Evolutionary conservation across 108 stramenopile genomes (phyloP), one percentile per base, ranked within the genome.

Genomic region (Schizochytrium sp.): DNA sequence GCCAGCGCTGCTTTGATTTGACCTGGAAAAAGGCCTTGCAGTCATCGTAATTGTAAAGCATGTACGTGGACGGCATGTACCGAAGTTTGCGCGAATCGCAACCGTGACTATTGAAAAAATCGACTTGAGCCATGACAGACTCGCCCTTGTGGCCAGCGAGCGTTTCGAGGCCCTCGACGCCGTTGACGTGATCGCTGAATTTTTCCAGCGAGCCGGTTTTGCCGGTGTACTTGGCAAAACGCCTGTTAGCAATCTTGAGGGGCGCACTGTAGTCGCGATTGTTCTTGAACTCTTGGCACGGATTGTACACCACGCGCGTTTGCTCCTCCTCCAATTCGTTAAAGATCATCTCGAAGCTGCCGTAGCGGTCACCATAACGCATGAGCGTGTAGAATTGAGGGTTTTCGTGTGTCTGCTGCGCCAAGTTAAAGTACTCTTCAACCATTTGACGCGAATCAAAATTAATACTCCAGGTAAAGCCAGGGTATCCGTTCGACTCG

Each of bases 391-490:
- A 83, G 76, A 83, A 83, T 18, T 83, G 76, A 23, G 76, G 76
- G 76, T 83, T 83, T 23, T 83, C 76, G 51, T 83, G 76, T 12
- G 51, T 53, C 51, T 83, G 76, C 76, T 83, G 76, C 48, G 76
- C 76, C 45, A 83, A 16, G 76, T 83, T 83, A 23, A 83, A 83
- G 76, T 83, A 83, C 51, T 83, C 76, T 45, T 83, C 76, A 3
- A 83, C 76, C 76, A 83, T 83, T 53, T 83, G 76, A 34, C 76
- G 76, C 25, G 76, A 83, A 23, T 83, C 76, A 45, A 83, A 83
- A 3, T 83, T 83, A 45, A 83, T 83, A 53, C 48, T 53, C 76
- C 76, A 83, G 51, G 76, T 83, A 45, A 83, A 83, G 48, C 76
- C 76, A 12, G 76, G 76, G 76, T 83, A 83, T 14, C 76, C 76